Evolutionary conservation across 495 filamentous ascomycete species (phyloP).

Genomic region (Baudoinia panamericana): DNA sequence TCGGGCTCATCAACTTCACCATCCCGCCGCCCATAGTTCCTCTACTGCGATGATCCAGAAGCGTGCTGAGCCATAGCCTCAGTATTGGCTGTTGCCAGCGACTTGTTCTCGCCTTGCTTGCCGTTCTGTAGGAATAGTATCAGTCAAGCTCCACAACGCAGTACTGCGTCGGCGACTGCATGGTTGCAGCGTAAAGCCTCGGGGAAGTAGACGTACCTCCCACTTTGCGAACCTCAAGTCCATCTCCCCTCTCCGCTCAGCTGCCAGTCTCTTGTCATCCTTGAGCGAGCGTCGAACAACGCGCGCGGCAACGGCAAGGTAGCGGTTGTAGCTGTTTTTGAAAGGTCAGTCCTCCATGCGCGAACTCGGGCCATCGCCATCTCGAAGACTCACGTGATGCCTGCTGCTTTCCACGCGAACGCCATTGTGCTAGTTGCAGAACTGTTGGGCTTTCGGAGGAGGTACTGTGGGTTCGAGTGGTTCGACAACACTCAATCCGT

Average conservation of each 20-base stretch:
- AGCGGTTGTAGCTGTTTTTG: slow-evolving; percentile 61
- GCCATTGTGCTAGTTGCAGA: slow-evolving; percentile 55
- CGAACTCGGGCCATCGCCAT: not conserved
- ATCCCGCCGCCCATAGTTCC: no score
- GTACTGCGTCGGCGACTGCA: no score
- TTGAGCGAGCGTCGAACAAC: slow-evolving; percentile 85
- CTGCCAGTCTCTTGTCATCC: slow-evolving; percentile 71
- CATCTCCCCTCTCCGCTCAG: slow-evolving; percentile 81
- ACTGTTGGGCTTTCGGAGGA: slow-evolving; percentile 2
- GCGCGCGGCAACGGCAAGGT: slow-evolving; percentile 62
- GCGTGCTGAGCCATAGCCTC: slow-evolving; percentile 42
- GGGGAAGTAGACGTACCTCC: slow-evolving; percentile 55
- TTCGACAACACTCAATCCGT: no score
- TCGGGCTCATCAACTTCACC: no score
- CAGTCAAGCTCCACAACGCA: no score
- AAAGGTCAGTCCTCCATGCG: not conserved
- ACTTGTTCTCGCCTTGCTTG: slow-evolving; percentile 83
- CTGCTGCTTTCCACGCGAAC: slow-evolving; percentile 96
- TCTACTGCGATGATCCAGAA: slow-evolving; percentile 4
- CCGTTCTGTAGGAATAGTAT: slow-evolving; percentile 64
- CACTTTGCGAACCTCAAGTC: slow-evolving; percentile 92
- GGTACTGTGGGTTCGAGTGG: no score
- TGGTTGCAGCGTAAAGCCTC: not conserved
- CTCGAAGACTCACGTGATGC: slow-evolving; percentile 63
- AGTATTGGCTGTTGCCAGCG: slow-evolving; percentile 58